Conservation (phyloP, 257 asterid genomes). For the Ilex asprella region DNA sequence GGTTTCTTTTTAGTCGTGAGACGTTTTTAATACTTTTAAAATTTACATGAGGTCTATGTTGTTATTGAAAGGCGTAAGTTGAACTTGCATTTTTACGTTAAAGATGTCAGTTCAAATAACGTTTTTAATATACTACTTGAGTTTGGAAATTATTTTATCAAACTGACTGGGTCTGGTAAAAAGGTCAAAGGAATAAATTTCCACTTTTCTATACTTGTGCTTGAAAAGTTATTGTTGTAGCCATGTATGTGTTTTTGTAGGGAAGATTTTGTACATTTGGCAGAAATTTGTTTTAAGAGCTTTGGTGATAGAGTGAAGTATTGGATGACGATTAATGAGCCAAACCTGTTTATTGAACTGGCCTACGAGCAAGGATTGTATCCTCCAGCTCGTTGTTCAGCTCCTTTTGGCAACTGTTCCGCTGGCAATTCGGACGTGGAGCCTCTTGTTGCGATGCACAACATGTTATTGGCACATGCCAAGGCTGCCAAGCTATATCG, state of each 20-base stretch:
- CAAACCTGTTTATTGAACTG: conserved; percentile 40
- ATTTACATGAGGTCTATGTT: too few species aligned
- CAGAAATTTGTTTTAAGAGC: conserved; percentile 46
- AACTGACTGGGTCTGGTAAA: too few species aligned
- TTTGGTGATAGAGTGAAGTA: conserved; percentile 65
- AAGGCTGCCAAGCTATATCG: conserved; percentile 54
- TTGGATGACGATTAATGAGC: conserved; percentile 66
- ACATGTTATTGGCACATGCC: conserved; percentile 71
- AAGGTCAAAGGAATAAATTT: too few species aligned
- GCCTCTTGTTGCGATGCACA: conserved; percentile 57
- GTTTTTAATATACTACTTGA: too few species aligned
- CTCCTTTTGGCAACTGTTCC: conserved; percentile 62
- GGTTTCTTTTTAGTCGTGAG: too few species aligned
- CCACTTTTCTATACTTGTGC: too few species aligned
- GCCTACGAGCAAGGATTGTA: conserved; percentile 34
- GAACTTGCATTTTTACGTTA: too few species aligned
- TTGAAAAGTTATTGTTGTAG: too few species aligned
- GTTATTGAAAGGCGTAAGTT: too few species aligned
- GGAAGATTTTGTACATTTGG: conserved; percentile 56
- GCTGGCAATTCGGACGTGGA: conserved; percentile 68
- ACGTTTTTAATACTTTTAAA: too few species aligned
- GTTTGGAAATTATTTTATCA: too few species aligned
- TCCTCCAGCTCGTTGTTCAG: conserved; percentile 70
- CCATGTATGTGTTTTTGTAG: conserved; percentile 19
- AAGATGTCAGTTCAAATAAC: too few species aligned